phyloP scores from a whole-genome alignment of 306 rosid genomes.

The Hippophae tibetana region DNA sequence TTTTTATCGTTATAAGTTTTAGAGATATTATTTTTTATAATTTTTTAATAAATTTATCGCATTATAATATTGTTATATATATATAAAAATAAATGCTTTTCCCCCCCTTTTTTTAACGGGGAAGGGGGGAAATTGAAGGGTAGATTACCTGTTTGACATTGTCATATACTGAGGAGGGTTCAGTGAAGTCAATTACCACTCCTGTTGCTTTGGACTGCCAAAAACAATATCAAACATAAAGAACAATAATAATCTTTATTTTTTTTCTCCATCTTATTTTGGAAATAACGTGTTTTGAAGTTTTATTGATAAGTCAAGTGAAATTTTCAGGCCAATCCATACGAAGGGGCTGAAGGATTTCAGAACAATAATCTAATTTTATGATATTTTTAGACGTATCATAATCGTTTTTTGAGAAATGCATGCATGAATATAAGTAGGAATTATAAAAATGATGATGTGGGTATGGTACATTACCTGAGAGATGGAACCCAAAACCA shows the following conservation, averaged over 20 bases:
- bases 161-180: constrained; percentile 77
- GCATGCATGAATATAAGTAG: too few relatives aligned
- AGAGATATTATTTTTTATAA: too few relatives aligned
- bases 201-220: constrained; percentile 58
- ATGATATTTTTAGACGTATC: too few relatives aligned
- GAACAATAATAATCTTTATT: background rate
- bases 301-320: too few relatives aligned
- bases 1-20: too few relatives aligned
- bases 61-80: too few relatives aligned
- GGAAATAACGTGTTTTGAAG: background rate
- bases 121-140: background rate
- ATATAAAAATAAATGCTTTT: background rate
- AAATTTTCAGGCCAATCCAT: too few relatives aligned
- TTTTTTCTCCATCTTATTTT: background rate
- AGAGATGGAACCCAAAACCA: constrained; percentile 92
- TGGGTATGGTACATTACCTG: constrained; percentile 39
- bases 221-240: constrained; percentile 4
- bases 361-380: too few relatives aligned
- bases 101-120: background rate
- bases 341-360: too few relatives aligned
- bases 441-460: background rate
- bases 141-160: constrained; percentile 79
- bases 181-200: constrained; percentile 83
- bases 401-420: too few relatives aligned
- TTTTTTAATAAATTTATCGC: too few relatives aligned